phyloP scores from a whole-genome alignment of 1,139 yeast genomes.

The Debaryomycetaceae sp. region DNA sequence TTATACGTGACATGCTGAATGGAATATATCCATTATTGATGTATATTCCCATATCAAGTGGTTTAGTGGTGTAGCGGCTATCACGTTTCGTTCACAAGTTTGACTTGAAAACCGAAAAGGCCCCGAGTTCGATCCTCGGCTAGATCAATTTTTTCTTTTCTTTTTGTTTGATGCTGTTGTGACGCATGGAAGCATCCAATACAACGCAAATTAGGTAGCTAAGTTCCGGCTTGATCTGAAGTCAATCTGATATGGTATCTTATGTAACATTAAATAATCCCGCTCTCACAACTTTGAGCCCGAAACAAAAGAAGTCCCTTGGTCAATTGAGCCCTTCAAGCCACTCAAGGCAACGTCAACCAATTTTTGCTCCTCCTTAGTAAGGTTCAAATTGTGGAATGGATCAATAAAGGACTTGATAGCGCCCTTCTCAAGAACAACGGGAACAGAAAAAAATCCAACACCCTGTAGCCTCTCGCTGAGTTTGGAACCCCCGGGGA shows the following conservation, averaged over 20 bases:
- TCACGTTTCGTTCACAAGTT: slow-evolving; percentile 31
- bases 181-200: no score
- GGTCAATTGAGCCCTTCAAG: slow-evolving; percentile 67
- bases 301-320: slow-evolving; percentile 61
- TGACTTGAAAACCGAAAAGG: slow-evolving; percentile 27
- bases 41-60: slow-evolving; percentile 10
- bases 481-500: slow-evolving; percentile 63
- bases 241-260: neutral
- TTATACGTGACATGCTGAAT: no score
- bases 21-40: no score
- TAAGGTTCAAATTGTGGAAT: slow-evolving; percentile 48
- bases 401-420: slow-evolving; percentile 46
- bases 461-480: slow-evolving; percentile 74
- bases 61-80: slow-evolving; percentile 32
- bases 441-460: slow-evolving; percentile 91
- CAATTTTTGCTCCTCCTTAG: slow-evolving; percentile 66
- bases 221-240: no score
- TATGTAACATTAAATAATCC: neutral
- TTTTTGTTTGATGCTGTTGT: no score
- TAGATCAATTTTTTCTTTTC: slow-evolving; percentile 19
- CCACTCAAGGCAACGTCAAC: slow-evolving; percentile 80
- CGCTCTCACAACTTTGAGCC: slow-evolving; percentile 14
- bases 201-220: no score
- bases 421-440: slow-evolving; percentile 82
- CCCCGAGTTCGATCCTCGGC: slow-evolving; percentile 35